These are phyloP conservation scores for Boletus subparvulus DNA, from an alignment of 768 basidiomycete species.

Conservation along the genomic window DNA sequence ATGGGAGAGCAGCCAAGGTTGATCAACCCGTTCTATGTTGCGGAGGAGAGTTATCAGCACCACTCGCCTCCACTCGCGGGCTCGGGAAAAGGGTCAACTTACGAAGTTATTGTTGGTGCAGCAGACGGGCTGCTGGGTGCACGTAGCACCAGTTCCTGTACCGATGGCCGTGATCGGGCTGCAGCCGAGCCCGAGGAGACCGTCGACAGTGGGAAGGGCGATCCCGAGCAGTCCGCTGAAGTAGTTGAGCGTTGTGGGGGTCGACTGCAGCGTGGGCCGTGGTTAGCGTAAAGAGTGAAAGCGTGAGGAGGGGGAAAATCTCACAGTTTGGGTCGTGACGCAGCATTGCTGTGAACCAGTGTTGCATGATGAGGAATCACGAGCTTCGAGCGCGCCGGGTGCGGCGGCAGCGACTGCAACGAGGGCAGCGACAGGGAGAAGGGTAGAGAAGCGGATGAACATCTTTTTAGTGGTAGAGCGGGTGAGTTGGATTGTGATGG, in stretches of 20 bases:
- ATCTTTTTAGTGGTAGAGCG: not conserved
- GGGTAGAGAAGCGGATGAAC: conserved; percentile 2
- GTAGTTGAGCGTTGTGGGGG: not conserved
- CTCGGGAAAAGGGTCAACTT: not conserved
- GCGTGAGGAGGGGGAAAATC: not conserved
- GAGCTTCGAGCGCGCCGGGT: conserved; percentile 4
- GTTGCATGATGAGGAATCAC: conserved; percentile 2
- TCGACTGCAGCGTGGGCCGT: not conserved
- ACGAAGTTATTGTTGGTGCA: conserved; percentile 15
- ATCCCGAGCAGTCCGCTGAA: conserved; percentile 1
- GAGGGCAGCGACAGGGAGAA: conserved; percentile 12
- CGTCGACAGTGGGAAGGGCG: not conserved
- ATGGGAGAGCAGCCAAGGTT: conserved; percentile 17
- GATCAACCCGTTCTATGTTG: conserved; percentile 8
- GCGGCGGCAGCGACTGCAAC: conserved; percentile 4
- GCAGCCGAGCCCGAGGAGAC: conserved; percentile 11
- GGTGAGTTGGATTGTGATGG: not conserved
- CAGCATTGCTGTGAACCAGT: conserved; percentile 17
- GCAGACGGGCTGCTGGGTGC: conserved; percentile 18
- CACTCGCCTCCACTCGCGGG: too few species aligned
- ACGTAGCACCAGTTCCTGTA: not conserved
- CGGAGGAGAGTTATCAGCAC: not conserved
- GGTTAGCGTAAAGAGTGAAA: not conserved
- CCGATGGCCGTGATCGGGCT: not conserved
- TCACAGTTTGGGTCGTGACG: not conserved